These are phyloP conservation scores for Brachypodium distachyon DNA, from an alignment of 202 grass and related monocot genomes.

Conservation along the genomic window DNA sequence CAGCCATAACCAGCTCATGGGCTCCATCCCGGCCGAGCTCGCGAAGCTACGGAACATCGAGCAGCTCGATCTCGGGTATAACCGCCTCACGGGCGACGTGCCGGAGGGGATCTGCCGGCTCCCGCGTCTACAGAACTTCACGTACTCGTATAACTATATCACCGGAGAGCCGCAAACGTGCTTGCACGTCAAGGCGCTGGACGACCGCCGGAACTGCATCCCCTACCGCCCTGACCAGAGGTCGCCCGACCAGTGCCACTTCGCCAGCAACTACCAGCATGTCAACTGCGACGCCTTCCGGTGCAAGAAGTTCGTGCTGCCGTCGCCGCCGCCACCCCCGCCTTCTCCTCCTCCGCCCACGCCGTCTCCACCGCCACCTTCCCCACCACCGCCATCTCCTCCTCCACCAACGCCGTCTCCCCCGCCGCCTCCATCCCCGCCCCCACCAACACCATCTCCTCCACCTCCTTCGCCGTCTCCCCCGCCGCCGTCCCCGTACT, in stretches of 20 bases:
- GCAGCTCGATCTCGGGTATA: conserved; percentile 48
- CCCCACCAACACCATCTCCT: not conserved
- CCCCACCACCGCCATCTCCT: not conserved
- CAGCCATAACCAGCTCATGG: conserved; percentile 65
- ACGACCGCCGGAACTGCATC: conserved; percentile 46
- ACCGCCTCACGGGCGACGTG: conserved; percentile 33
- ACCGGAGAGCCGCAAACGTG: conserved; percentile 38
- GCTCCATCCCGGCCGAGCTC: conserved; percentile 42
- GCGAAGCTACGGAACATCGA: conserved; percentile 25
- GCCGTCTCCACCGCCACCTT: not conserved
- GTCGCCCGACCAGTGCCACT: conserved; percentile 28
- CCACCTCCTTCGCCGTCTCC: not conserved
- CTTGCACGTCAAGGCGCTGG: conserved; percentile 12
- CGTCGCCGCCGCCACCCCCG: conserved; percentile 7
- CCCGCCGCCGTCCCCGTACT: not conserved
- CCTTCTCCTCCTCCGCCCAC: not conserved
- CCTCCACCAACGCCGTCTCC: not conserved
- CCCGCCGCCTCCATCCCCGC: not conserved
- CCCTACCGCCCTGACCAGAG: conserved; percentile 36
- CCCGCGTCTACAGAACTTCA: conserved; percentile 47
- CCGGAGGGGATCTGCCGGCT: conserved; percentile 43
- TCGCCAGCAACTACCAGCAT: conserved; percentile 24
- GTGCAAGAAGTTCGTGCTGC: conserved; percentile 41
- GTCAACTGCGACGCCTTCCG: conserved; percentile 49
- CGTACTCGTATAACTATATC: conserved; percentile 57